phyloP scores from a whole-genome alignment of 1,284 basidiomycete species.

The Coniferiporia sulphurascens region DNA sequence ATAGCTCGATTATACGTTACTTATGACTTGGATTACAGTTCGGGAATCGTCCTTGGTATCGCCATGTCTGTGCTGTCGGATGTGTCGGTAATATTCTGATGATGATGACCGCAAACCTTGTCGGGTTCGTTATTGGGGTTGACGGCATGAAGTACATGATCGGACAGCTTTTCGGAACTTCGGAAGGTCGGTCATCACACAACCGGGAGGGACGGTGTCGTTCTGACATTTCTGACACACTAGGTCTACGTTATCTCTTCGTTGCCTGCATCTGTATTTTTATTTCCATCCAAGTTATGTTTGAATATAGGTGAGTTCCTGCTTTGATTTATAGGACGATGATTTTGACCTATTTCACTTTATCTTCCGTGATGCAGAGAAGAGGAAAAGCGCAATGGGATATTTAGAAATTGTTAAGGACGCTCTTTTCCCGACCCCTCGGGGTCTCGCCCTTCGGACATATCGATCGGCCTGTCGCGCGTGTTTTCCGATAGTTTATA shows the following conservation, averaged over 20 bases:
- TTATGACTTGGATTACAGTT: constrained; percentile 43
- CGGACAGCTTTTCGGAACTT: constrained; percentile 57
- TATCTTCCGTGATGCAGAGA: constrained; percentile 29
- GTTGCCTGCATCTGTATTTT: constrained; percentile 68
- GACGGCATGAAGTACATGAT: constrained; percentile 79
- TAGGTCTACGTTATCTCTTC: constrained; percentile 67
- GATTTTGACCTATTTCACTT: constrained; percentile 27
- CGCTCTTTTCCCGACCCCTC: constrained; percentile 2
- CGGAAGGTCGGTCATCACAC: constrained; percentile 47
- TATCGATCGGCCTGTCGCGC: neutral
- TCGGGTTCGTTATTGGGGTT: constrained; percentile 91
- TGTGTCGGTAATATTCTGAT: constrained; percentile 83
- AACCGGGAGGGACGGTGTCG: constrained; percentile 20
- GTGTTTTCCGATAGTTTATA: neutral
- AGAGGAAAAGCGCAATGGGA: constrained; percentile 54
- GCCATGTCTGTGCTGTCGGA: constrained; percentile 82
- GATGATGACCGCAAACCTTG: constrained; percentile 92
- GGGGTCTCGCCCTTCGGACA: constrained; percentile 1
- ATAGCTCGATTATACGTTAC: constrained; percentile 10
- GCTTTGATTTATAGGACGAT: constrained; percentile 30
- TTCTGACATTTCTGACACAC: neutral
- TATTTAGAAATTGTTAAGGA: constrained; percentile 53
- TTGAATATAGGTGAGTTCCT: constrained; percentile 74
- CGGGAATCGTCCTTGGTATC: constrained; percentile 69
- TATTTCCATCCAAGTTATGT: constrained; percentile 88